phyloP scores from a whole-genome alignment of 257 asterid genomes.

The Solanum pinnatisectum region DNA sequence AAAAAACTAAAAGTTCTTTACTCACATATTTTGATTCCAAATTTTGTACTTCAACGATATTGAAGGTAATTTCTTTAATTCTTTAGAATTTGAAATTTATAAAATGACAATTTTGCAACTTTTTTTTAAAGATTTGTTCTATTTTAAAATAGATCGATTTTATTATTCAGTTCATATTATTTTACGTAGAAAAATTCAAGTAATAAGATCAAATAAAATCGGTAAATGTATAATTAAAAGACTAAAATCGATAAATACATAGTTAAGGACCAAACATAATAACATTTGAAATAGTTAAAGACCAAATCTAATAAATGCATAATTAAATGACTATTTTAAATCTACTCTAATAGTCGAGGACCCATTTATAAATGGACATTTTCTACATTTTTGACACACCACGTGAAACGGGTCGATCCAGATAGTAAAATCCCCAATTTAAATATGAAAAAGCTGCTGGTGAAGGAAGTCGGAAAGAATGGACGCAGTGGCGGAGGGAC shows the following conservation, averaged over 20 bases:
- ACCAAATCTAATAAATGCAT: no score
- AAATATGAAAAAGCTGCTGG: not conserved
- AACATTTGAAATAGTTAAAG: no score
- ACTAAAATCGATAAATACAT: no score
- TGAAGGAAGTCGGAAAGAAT: conserved; percentile 9
- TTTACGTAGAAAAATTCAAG: not conserved
- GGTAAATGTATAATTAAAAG: not conserved
- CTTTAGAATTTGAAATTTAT: not conserved
- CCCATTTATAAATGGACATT: not conserved
- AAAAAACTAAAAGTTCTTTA: no score
- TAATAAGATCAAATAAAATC: not conserved
- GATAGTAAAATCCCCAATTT: not conserved
- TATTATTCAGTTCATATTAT: not conserved
- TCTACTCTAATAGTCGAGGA: no score
- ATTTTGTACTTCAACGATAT: not conserved
- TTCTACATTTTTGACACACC: not conserved
- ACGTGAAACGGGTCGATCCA: not conserved
- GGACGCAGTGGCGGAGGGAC: conserved; percentile 96
- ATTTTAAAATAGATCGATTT: no score
- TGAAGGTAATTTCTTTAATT: not conserved
- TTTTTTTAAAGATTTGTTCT: not conserved
- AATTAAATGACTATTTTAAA: no score
- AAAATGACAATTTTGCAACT: not conserved
- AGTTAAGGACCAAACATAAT: no score
- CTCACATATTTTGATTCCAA: not conserved